Evolutionary conservation across 1,284 basidiomycete genomes (phyloP).

Genomic region (Pseudozyma sp.): DNA sequence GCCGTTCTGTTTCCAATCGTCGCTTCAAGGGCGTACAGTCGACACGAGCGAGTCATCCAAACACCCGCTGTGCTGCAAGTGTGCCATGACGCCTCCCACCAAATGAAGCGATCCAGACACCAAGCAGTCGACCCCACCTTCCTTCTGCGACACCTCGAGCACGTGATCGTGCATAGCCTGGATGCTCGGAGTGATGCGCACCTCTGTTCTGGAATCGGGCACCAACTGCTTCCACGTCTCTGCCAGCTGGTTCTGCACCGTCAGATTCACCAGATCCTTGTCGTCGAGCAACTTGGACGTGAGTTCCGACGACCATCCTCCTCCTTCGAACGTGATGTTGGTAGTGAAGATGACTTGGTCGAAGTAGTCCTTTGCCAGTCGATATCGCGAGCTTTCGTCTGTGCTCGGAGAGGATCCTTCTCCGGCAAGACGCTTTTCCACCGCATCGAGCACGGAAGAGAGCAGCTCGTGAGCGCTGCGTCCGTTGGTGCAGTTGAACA

Average conservation of each 20-base stretch:
- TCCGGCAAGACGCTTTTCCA: constrained; percentile 19
- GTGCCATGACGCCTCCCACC: constrained; percentile 88
- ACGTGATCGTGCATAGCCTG: constrained; percentile 76
- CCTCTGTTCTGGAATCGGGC: constrained; percentile 13
- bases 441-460: constrained; percentile 72
- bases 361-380: constrained; percentile 72
- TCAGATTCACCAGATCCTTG: constrained; percentile 53
- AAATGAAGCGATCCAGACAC: constrained; percentile 94
- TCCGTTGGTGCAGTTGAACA: constrained; percentile 97
- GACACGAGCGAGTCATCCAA: constrained; percentile 59
- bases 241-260: constrained; percentile 58
- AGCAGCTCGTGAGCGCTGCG: constrained; percentile 83
- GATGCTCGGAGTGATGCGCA: constrained; percentile 84
- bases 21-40: constrained; percentile 24
- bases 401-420: not conserved
- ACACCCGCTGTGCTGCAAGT: constrained; percentile 54
- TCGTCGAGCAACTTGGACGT: constrained; percentile 54
- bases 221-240: constrained; percentile 55
- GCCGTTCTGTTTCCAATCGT: no score
- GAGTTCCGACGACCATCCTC: constrained; percentile 80
- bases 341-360: constrained; percentile 91
- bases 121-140: constrained; percentile 75
- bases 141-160: constrained; percentile 71
- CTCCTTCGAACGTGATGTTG: constrained; percentile 91
- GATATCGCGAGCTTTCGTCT: constrained; percentile 3